These are phyloP conservation scores for Pseudogymnoascus sp. DNA, from an alignment of 2,329 filamentous ascomycete genomes.

Conservation along the genomic window DNA sequence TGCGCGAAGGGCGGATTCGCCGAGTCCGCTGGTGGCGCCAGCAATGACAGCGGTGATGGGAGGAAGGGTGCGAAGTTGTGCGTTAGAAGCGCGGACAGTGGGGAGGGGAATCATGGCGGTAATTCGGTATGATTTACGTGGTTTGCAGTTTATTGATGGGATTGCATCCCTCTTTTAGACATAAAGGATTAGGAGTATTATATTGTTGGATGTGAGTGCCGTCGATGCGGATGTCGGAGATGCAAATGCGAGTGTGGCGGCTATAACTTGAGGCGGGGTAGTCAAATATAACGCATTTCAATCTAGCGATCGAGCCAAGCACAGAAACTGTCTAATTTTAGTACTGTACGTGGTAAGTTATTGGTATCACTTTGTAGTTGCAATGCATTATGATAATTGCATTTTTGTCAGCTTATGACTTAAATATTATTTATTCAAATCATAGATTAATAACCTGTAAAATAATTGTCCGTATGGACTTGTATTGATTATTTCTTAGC, in stretches of 20 bases:
- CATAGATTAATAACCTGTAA: too few relatives aligned
- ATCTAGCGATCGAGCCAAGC: neutral
- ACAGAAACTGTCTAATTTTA: too few relatives aligned
- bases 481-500: too few relatives aligned
- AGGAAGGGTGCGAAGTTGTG: constrained; percentile 1
- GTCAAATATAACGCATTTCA: neutral
- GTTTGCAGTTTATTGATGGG: neutral
- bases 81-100: constrained; percentile 12
- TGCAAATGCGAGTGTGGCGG: neutral
- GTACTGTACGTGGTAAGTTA: too few relatives aligned
- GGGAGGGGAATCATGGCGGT: constrained; percentile 11
- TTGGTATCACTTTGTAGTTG: too few relatives aligned
- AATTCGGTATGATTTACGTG: neutral
- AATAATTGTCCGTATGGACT: too few relatives aligned
- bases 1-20: constrained; percentile 9
- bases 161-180: neutral
- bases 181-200: neutral
- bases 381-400: too few relatives aligned
- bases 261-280: neutral
- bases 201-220: neutral
- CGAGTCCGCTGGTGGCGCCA: constrained; percentile 13
- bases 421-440: too few relatives aligned
- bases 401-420: too few relatives aligned
- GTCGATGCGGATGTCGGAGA: neutral
- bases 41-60: constrained; percentile 10